These are phyloP conservation scores for Chlorencoelia australis DNA, from an alignment of 2,329 filamentous ascomycete genomes.

Conservation along the genomic window DNA sequence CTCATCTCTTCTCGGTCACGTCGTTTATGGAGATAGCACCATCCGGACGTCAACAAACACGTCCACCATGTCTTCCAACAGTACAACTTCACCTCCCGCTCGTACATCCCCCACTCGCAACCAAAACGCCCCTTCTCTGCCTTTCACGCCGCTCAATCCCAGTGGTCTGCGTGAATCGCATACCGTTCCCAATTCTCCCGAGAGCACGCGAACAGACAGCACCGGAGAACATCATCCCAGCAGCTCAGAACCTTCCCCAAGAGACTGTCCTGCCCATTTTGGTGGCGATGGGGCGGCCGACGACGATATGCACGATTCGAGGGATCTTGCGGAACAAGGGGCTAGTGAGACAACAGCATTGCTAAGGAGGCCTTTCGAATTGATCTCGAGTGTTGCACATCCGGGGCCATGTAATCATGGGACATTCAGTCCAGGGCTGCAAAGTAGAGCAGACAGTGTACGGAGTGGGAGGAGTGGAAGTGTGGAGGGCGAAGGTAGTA, in stretches of 20 bases:
- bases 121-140: conserved; percentile 2
- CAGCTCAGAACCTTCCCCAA: no score
- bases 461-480: conserved; percentile 16
- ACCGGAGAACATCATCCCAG: conserved; percentile 9
- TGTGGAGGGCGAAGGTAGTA: conserved; percentile 12
- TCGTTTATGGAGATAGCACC: no score
- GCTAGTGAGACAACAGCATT: conserved; percentile 43
- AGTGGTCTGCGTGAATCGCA: conserved; percentile 24
- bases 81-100: no score
- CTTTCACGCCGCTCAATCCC: conserved; percentile 18
- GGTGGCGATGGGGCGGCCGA: conserved; percentile 11
- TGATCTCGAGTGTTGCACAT: conserved; percentile 16
- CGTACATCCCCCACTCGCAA: no score
- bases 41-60: conserved; percentile 1
- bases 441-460: conserved; percentile 23
- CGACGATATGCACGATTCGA: conserved; percentile 4
- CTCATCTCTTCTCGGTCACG: no score
- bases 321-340: conserved; percentile 7
- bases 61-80: conserved; percentile 1
- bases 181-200: conserved; percentile 18
- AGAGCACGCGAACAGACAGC: conserved; percentile 6
- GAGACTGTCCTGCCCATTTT: no score
- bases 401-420: conserved; percentile 54
- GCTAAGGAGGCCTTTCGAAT: conserved; percentile 32
- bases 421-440: conserved; percentile 62